Percentiles rank a stretch among this genome's conserved stretches.
Conservation (phyloP, 1,139 yeast species). For the Geotrichum australiense region DNA sequence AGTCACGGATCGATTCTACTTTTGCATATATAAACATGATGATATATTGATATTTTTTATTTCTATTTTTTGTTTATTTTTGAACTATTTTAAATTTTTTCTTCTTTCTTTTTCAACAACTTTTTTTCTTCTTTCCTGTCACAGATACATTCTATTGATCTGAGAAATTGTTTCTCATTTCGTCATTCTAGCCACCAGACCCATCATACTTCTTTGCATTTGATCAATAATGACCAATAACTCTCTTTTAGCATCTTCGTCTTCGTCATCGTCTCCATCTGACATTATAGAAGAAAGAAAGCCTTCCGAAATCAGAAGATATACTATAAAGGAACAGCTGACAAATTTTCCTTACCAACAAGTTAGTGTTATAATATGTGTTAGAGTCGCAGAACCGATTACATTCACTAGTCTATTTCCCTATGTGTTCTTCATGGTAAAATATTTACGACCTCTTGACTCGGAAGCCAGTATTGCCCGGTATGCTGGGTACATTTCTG, state of each 20-base stretch:
- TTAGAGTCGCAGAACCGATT: constrained; percentile 54
- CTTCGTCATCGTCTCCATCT: not conserved
- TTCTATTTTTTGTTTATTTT: too few species aligned
- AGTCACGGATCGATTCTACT: too few species aligned
- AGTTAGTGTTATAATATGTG: constrained; percentile 39
- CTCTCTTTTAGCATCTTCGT: too few species aligned
- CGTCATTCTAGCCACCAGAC: not conserved
- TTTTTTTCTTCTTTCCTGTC: too few species aligned
- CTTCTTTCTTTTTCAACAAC: too few species aligned
- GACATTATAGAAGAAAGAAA: not conserved
- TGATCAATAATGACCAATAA: too few species aligned
- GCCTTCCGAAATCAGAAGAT: constrained; percentile 8
- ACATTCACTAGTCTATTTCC: constrained; percentile 61
- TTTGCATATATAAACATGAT: too few species aligned
- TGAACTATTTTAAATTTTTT: too few species aligned
- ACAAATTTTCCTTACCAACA: constrained; percentile 48
- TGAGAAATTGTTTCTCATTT: too few species aligned
- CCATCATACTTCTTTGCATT: not conserved
- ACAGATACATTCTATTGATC: too few species aligned
- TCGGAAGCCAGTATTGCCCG: constrained; percentile 39
- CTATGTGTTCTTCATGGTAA: constrained; percentile 56
- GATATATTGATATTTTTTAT: too few species aligned
- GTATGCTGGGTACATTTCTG: constrained; percentile 54
- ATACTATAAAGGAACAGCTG: constrained; percentile 32
- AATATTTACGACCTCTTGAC: constrained; percentile 29